Evolutionary conservation across 352 stramenopile species (phyloP), one percentile per base, ranked within the genome.

Genomic region (Albugo laibachii): DNA sequence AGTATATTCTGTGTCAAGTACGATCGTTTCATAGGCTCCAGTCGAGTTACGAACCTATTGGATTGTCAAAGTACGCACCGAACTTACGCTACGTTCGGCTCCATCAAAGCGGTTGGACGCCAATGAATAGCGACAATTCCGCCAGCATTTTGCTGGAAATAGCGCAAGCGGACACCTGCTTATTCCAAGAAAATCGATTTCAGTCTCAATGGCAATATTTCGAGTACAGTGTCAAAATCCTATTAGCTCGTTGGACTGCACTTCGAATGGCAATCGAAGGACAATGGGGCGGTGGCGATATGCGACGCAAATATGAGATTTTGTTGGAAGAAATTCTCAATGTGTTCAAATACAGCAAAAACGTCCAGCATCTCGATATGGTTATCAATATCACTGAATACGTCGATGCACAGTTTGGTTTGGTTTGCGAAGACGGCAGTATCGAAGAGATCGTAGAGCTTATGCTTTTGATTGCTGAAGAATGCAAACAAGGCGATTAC

Each of bases 191-290:
- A 31, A 31, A 31, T 31, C 24, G 8, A 31, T 31, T 31, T 31
- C 24, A 31, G 8, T 31, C 24, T 12, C 75, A 62, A 56, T 88
- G 75, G 75, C 72, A 84, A 40, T 80, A 80, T 52, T 88, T 88
- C 49, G 75, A 85, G 57, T 84, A 85, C 54, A 65, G 66, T 47
- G 70, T 83, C 14, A 88, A 85, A 62, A 54, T 88, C 48, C 65
- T 65, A 54, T 45, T 89, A 46, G 61, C 71, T 6, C 73, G 76
- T 16, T 89, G 76, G 76, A 89, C 76, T 35, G 76, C 76, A 54
- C 57, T 89, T 55, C 73, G 76, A 45, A 86, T 89, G 69, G 76
- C 76, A 34, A 61, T 89, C 15, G 76, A 86, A 46, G 76, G 76
- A 52, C 70, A 86, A 50, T 89, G 76, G 76, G 76, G 76, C 48